Base-by-base conservation (phyloP, 179 eudicot species). In the Dionaea muscipula region DNA sequence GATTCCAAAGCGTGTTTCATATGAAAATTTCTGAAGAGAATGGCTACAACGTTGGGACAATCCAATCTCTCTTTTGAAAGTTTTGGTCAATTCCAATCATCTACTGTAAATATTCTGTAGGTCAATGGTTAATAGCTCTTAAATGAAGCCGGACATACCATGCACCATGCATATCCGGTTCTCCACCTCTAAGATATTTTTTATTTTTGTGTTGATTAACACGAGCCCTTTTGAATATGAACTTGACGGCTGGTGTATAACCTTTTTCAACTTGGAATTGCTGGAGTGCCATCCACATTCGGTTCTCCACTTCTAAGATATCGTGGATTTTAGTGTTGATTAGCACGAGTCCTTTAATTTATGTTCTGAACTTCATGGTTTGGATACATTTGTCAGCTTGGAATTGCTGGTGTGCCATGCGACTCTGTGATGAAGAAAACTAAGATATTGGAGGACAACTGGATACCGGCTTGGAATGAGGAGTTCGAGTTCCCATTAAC, bases 401-500 rank as follows among this genome's bases (percentile, higher is more conserved):
- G 96, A 38, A 82, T 88, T 26, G 88, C 90, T 31, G 98, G 98
- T 62, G 90, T 82, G n/a, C 67, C 74, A 33, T 77, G 67, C 10
- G 95, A 91, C 59, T 57, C 65, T 5, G 51, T 60, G 37, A 91
- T 78, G 94, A 78, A 80, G 75, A 86, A 76, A 68, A 84, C 95
- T 39, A 86, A 68, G 65, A 64, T 78, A 7, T 53, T 81, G 10
- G 95, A 86, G 57, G 95, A 90, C 68, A 79, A 76, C 55, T 90
- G 97, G 97, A 72, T 75, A 56, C 97, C 95, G 0, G 62, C 59
- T 21, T 90, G 97, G 97, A 77, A 90, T 13, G 90, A 90, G 61
- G 68, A 57, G 49, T 91, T 91, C 43, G 81, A 72, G 51, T 91
- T 81, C 54, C 82, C 88, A 28, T 60, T 91, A 57, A 75, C 77